These are phyloP conservation scores for Tillandsia fasciculata DNA, from an alignment of 176 grass and related monocot genomes.

Conservation along the genomic window DNA sequence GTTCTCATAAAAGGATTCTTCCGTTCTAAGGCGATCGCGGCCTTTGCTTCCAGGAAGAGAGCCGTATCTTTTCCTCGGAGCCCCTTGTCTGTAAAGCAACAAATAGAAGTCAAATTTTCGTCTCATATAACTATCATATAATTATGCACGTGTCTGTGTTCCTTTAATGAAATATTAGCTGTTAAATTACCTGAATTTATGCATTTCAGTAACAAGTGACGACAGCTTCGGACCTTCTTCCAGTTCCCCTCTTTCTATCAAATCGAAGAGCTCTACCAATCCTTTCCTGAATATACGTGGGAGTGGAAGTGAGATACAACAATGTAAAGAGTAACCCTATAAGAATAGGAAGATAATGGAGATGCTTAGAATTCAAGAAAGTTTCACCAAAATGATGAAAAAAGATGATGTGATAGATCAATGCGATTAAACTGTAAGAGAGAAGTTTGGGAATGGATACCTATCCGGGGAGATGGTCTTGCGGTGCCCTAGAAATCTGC, in stretches of 20 bases:
- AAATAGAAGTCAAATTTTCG: slow-evolving; percentile 15
- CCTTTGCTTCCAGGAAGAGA: slow-evolving; percentile 79
- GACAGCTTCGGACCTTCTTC: slow-evolving; percentile 53
- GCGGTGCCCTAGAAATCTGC: slow-evolving; percentile 74
- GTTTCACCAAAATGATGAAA: not conserved
- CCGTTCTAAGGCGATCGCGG: slow-evolving; percentile 61
- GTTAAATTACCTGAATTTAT: slow-evolving; percentile 59
- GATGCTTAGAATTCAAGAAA: not conserved
- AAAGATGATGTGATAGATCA: no score
- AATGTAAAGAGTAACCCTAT: not conserved
- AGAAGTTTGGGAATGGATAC: slow-evolving; percentile 19
- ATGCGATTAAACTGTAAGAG: no score
- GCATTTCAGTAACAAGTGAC: slow-evolving; percentile 65
- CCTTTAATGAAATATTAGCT: not conserved
- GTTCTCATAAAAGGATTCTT: slow-evolving; percentile 91
- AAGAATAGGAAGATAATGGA: not conserved
- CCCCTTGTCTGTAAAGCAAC: slow-evolving; percentile 51
- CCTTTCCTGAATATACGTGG: slow-evolving; percentile 47
- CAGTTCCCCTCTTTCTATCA: slow-evolving; percentile 70
- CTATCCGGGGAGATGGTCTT: slow-evolving; percentile 81
- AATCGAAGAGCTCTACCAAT: slow-evolving; percentile 87
- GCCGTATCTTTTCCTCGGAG: slow-evolving; percentile 77
- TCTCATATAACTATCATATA: no score
- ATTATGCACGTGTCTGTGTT: no score
- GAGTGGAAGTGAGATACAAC: not conserved